These are phyloP conservation scores for Agrocybe praecox DNA, from an alignment of 768 basidiomycete genomes.

Conservation along the genomic window DNA sequence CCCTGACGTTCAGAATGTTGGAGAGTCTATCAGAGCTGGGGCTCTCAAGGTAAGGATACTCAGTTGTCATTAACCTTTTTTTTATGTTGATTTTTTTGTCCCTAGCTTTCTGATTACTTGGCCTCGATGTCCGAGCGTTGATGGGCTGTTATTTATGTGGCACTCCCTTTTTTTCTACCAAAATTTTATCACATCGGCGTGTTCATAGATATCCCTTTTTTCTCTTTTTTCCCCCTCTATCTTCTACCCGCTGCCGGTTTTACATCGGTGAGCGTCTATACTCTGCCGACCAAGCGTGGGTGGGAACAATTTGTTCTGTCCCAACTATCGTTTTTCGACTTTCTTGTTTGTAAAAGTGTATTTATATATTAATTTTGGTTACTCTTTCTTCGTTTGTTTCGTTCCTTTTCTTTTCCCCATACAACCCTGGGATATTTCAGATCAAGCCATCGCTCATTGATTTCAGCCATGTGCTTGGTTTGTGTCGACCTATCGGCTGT, in stretches of 20 bases:
- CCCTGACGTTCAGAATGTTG: slow-evolving; percentile 85
- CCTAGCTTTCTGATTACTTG: slow-evolving; percentile 64
- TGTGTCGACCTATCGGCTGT: no score
- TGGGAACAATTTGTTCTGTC: not conserved
- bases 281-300: no score
- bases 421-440: no score
- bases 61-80: not conserved
- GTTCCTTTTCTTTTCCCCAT: not conserved
- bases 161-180: not conserved
- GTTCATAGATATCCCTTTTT: not conserved
- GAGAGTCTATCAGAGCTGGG: slow-evolving; percentile 75
- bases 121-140: slow-evolving; percentile 65
- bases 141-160: not conserved
- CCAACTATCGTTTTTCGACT: not conserved
- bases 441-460: no score
- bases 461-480: no score
- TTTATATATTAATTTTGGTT: not conserved
- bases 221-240: not conserved
- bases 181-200: not conserved
- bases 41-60: slow-evolving; percentile 69
- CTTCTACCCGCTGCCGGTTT: no score
- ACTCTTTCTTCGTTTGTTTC: not conserved
- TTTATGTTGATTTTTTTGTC: not conserved
- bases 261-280: no score
- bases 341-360: not conserved